Conservation (phyloP, 495 filamentous ascomycete genomes). For the Cercophora samala region DNA sequence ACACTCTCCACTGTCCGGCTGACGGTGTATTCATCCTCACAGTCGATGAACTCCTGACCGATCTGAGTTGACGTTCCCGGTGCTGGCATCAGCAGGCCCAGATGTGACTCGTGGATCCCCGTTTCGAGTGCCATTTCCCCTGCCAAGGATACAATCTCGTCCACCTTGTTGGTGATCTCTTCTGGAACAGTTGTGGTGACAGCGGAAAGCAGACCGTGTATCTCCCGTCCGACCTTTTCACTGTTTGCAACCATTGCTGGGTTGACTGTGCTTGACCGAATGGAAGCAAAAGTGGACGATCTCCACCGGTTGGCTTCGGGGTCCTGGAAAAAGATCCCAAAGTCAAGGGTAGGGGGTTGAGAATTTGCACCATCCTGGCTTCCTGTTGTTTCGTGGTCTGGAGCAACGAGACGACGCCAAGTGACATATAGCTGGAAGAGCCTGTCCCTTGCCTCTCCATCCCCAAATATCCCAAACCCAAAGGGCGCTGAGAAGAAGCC, state of each 20-base stretch:
- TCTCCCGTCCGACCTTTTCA: neutral
- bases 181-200: slow-evolving; percentile 1
- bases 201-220: slow-evolving; percentile 6
- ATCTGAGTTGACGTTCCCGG: slow-evolving; percentile 22
- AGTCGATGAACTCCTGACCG: slow-evolving; percentile 26
- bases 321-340: slow-evolving; percentile 19
- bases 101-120: slow-evolving; percentile 19
- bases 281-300: slow-evolving; percentile 25
- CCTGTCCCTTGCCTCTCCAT: slow-evolving; percentile 6
- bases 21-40: slow-evolving; percentile 21
- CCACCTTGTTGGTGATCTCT: slow-evolving; percentile 18
- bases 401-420: slow-evolving; percentile 14
- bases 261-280: slow-evolving; percentile 11
- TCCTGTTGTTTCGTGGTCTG: neutral
- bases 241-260: slow-evolving; percentile 8
- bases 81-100: slow-evolving; percentile 12
- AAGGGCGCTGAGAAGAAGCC: slow-evolving; percentile 33
- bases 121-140: slow-evolving; percentile 24
- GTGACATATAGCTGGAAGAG: slow-evolving; percentile 12
- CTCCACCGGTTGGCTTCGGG: slow-evolving; percentile 27
- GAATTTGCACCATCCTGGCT: neutral
- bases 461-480: slow-evolving; percentile 32
- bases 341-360: neutral
- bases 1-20: slow-evolving; percentile 14
- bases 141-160: slow-evolving; percentile 15